Conservation (phyloP, 768 basidiomycete genomes). For the Amanita pseudoporphyria region DNA sequence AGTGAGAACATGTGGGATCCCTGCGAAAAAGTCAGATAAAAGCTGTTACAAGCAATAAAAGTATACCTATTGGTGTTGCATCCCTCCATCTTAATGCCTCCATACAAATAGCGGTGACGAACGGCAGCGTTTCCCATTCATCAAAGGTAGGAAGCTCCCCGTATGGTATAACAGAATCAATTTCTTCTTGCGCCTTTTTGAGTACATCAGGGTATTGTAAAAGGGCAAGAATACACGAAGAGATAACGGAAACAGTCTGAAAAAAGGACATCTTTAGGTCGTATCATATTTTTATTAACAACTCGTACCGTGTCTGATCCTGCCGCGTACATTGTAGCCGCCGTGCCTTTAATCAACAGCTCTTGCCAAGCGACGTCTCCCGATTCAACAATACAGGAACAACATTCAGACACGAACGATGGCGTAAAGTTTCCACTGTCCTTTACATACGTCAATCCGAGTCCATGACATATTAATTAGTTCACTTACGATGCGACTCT, state of each 20-base stretch:
- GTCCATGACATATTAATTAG: constrained; percentile 17
- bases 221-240: constrained; percentile 23
- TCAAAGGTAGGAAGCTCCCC: constrained; percentile 23
- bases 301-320: constrained; percentile 14
- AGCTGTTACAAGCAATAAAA: not conserved
- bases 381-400: constrained; percentile 8
- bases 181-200: constrained; percentile 22
- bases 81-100: constrained; percentile 21
- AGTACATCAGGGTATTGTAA: constrained; percentile 21
- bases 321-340: constrained; percentile 17
- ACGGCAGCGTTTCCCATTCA: constrained; percentile 20
- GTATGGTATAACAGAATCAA: constrained; percentile 22
- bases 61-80: constrained; percentile 17
- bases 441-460: constrained; percentile 8
- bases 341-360: constrained; percentile 14
- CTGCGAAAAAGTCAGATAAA: constrained; percentile 7
- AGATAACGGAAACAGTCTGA: constrained; percentile 19
- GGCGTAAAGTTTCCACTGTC: constrained; percentile 9
- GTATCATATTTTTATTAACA: not conserved
- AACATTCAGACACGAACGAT: constrained; percentile 13
- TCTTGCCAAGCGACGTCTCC: constrained; percentile 11
- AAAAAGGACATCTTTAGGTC: not conserved
- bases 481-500: constrained; percentile 21
- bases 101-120: constrained; percentile 20
- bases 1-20: constrained; percentile 20